Conservation (phyloP, 2,329 filamentous ascomycete genomes). For the Verticillium dahliae region DNA sequence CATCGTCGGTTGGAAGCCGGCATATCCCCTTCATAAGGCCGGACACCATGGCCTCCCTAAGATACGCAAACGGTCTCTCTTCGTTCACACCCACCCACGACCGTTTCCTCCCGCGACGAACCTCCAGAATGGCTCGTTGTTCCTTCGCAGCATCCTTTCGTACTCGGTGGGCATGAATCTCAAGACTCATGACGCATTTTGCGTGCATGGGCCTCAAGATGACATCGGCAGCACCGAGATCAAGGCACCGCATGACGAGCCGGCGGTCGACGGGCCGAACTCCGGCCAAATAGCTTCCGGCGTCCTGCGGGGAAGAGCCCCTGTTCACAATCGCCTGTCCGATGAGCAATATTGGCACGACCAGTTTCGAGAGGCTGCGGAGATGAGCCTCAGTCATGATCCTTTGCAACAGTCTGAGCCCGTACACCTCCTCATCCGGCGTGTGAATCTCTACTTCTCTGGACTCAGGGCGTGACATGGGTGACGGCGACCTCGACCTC, state of each 20-base stretch:
- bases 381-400: constrained; percentile 53
- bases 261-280: constrained; percentile 28
- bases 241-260: constrained; percentile 66
- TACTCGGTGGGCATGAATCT: constrained; percentile 77
- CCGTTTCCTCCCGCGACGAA: constrained; percentile 71
- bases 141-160: constrained; percentile 71
- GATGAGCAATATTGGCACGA: constrained; percentile 50
- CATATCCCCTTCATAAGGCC: constrained; percentile 86
- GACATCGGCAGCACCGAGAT: constrained; percentile 82
- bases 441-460: constrained; percentile 32
- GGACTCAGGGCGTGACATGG: constrained; percentile 29
- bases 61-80: constrained; percentile 79
- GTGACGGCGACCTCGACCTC: constrained; percentile 35
- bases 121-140: constrained; percentile 63
- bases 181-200: constrained; percentile 67
- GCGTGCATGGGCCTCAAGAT: constrained; percentile 71
- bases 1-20: constrained; percentile 52
- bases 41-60: constrained; percentile 90
- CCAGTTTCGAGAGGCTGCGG: constrained; percentile 47
- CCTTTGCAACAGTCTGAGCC: constrained; percentile 46
- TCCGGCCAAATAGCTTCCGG: constrained; percentile 10
- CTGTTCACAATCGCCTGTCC: constrained; percentile 26
- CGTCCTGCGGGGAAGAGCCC: constrained; percentile 17
- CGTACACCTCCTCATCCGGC: constrained; percentile 45
- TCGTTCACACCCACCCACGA: constrained; percentile 89